A percentile compares a stretch with the other conserved stretches of the same genome.
phyloP scores from a whole-genome alignment of 805 yeast species.

The Kuraishia floccosa region DNA sequence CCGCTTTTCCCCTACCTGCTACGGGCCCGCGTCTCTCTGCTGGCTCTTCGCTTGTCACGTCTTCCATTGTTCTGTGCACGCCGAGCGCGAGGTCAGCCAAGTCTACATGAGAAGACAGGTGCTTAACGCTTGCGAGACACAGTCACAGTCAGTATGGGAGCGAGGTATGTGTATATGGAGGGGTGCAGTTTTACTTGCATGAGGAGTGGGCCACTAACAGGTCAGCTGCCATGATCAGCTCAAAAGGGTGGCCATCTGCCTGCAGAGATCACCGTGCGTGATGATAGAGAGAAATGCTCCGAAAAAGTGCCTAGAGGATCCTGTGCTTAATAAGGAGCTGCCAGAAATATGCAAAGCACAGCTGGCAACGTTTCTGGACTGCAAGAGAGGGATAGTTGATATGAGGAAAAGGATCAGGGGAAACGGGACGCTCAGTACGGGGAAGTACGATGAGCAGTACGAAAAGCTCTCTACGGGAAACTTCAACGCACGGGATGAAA shows the following conservation, averaged over 20 bases:
- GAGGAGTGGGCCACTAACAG: no score
- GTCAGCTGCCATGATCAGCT: constrained; percentile 81
- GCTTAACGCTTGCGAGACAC: no score
- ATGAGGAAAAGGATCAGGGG: constrained; percentile 89
- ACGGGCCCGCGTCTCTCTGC: no score
- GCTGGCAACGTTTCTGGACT: constrained; percentile 77
- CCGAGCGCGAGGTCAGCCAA: no score
- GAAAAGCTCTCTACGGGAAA: constrained; percentile 72
- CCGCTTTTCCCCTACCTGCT: no score
- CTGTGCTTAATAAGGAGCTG: constrained; percentile 60
- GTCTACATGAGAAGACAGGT: no score
- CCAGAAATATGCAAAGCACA: constrained; percentile 87
- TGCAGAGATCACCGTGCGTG: constrained; percentile 95
- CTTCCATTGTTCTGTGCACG: no score
- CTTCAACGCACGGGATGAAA: constrained; percentile 73
- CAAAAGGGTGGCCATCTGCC: constrained; percentile 89
- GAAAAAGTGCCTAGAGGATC: constrained; percentile 74
- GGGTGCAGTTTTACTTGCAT: no score
- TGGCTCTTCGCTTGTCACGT: no score
- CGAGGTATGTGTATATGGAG: no score
- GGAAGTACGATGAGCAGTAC: constrained; percentile 82
- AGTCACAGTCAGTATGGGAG: no score
- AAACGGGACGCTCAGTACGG: constrained; percentile 87
- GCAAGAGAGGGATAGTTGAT: constrained; percentile 85
- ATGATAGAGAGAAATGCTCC: constrained; percentile 84